phyloP scores from a whole-genome alignment of 2,329 filamentous ascomycete species.

The Diaporthe sp. region DNA sequence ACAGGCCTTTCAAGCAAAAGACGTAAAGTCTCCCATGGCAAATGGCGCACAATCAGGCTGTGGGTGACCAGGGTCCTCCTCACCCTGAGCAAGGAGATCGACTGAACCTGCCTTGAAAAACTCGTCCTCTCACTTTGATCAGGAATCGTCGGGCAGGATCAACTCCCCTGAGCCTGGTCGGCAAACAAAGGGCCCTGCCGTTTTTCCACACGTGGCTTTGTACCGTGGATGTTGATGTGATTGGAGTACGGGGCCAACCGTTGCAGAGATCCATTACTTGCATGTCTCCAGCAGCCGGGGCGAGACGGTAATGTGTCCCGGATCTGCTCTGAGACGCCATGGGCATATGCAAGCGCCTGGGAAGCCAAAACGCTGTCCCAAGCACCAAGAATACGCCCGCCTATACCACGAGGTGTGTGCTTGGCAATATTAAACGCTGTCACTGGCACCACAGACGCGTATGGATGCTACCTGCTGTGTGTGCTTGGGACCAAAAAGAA shows the following conservation, averaged over 20 bases:
- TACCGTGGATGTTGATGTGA: not conserved
- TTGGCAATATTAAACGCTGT: no score
- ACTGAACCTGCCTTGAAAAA: not conserved
- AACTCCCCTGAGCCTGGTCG: not conserved
- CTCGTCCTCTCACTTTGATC: not conserved
- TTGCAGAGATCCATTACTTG: slow-evolving; percentile 9
- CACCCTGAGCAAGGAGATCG: not conserved
- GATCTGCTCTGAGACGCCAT: not conserved
- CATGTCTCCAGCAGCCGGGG: not conserved
- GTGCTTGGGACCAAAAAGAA: no score
- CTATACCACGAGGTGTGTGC: no score
- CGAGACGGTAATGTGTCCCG: not conserved
- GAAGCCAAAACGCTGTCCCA: no score
- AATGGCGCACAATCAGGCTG: not conserved
- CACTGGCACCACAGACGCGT: no score
- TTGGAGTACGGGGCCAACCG: not conserved
- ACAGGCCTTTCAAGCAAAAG: not conserved
- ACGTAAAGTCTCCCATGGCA: not conserved
- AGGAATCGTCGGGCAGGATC: not conserved
- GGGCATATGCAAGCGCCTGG: no score
- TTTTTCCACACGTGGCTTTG: not conserved
- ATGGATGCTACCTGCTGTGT: no score
- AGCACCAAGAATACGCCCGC: no score
- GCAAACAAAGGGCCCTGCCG: not conserved
- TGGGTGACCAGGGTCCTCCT: not conserved